Base-by-base conservation (phyloP, 2,329 filamentous ascomycete genomes). In the Lachnellula hyalina region DNA sequence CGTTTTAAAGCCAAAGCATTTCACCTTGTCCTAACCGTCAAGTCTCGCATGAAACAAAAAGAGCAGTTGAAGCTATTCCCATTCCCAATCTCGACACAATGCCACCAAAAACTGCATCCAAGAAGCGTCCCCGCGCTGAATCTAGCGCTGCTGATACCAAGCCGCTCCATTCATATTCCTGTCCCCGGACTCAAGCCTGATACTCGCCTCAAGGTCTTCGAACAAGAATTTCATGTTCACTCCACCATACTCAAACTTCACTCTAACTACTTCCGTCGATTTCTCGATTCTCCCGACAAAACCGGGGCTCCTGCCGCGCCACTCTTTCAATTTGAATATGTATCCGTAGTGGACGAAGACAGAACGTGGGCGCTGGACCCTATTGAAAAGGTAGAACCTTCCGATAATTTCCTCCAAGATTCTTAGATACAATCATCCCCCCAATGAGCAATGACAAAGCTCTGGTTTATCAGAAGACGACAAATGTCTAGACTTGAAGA, bases 151-250 rank as follows among this genome's bases (percentile, higher is more conserved):
- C 12, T 15, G 36, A 38, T 5, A 9, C 36, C 5, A 12, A 4
- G 9, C 36, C 12, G 5, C 38, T 12, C 12, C 3, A 9, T 21
- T 28, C 23, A 14, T 47, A 15, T 52, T 52, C 32, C 5, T 17
- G 4, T 45, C 32, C 21, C 50, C 50, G 28, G 42, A 4, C 19
- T 36, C 3, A 19, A 36, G n/a, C 32, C 41, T 38, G 45, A 52
- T 17, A 11, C 42, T 17, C 52, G 52, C 8, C 12, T 59, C 5
- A 19, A 11, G 7, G 55, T 55, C 8, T 54, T 55, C 25, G 25
- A 25, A 15, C n/a, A 52, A 32, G 51, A 34, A 17, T 51, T 49
- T 49, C 53, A 61, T 53, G 53, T 59, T 47, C 57, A 55, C 34
- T 57, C 57, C 3, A 38, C 46, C 1, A 28, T 59, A 9, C 17